Conservation (phyloP, 75 land plant genomes). For the Cupressus sempervirens region DNA sequence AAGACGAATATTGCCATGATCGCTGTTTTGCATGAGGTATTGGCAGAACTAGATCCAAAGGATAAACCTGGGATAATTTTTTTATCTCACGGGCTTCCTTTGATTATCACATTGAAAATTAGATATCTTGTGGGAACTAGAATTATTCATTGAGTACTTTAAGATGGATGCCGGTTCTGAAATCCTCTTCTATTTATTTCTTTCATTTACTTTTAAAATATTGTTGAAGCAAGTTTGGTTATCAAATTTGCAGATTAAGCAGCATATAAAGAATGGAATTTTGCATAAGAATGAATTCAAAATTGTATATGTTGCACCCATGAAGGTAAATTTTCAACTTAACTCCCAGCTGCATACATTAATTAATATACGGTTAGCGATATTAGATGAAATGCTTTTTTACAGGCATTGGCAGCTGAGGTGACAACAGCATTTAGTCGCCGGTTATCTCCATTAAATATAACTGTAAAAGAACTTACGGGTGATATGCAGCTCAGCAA, state of each 20-base stretch:
- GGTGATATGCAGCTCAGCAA: slow-evolving; percentile 98
- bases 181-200: not conserved
- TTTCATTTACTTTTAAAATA: not conserved
- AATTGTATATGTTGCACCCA: slow-evolving; percentile 98
- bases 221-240: slow-evolving; percentile 4
- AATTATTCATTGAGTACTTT: not conserved
- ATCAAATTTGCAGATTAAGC: slow-evolving; percentile 58
- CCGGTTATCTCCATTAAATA: slow-evolving; percentile 79
- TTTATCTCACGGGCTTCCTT: not conserved
- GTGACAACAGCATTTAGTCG: slow-evolving; percentile 84
- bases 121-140: not conserved
- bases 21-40: slow-evolving; percentile 88
- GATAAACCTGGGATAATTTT: not conserved
- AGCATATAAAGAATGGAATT: slow-evolving; percentile 84
- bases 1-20: slow-evolving; percentile 99
- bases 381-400: not conserved
- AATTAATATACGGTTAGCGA: slow-evolving; percentile 6
- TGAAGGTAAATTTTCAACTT: slow-evolving; percentile 68
- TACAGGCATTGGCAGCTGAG: slow-evolving; percentile 96
- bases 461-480: slow-evolving; percentile 89
- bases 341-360: not conserved
- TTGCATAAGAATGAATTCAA: slow-evolving; percentile 94
- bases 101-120: not conserved
- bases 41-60: not conserved
- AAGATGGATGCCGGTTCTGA: not conserved